Conservation (phyloP, 805 yeast genomes). For the Candida glaebosa region DNA sequence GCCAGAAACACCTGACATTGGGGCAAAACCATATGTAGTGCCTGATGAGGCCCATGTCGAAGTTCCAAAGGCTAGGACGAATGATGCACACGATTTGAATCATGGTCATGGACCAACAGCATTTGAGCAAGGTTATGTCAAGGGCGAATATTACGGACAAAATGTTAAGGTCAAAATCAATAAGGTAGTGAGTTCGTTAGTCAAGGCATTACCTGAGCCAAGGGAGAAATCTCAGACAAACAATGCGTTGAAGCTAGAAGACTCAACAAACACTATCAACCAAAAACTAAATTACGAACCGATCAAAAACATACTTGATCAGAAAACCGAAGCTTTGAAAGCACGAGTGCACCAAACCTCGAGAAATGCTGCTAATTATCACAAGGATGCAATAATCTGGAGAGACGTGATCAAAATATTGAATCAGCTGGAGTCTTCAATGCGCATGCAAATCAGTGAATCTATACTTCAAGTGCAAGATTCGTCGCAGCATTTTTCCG, state of each 20-base stretch:
- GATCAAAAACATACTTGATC: constrained; percentile 24
- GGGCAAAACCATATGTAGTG: constrained; percentile 15
- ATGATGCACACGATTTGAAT: constrained; percentile 8
- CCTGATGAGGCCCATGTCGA: background rate
- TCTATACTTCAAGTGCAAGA: constrained; percentile 4
- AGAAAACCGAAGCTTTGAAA: constrained; percentile 24
- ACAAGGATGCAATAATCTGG: constrained; percentile 27
- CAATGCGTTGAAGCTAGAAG: constrained; percentile 22
- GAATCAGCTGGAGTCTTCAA: constrained; percentile 22
- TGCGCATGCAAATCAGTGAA: constrained; percentile 13
- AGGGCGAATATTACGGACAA: constrained; percentile 28
- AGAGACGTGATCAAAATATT: constrained; percentile 19
- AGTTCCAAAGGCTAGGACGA: background rate
- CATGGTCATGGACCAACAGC: constrained; percentile 26
- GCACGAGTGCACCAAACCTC: constrained; percentile 24
- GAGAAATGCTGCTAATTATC: constrained; percentile 23
- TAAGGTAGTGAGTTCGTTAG: constrained; percentile 8
- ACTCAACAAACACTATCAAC: constrained; percentile 29
- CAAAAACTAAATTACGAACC: constrained; percentile 34
- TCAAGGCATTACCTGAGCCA: constrained; percentile 9
- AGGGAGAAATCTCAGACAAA: constrained; percentile 2
- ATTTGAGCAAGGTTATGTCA: constrained; percentile 32
- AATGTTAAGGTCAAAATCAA: constrained; percentile 14
- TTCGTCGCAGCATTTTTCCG: constrained; percentile 7
- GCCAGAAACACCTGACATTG: constrained; percentile 9